Base-by-base conservation (phyloP, 805 yeast species). In the Nakazawaea anatomiae region DNA sequence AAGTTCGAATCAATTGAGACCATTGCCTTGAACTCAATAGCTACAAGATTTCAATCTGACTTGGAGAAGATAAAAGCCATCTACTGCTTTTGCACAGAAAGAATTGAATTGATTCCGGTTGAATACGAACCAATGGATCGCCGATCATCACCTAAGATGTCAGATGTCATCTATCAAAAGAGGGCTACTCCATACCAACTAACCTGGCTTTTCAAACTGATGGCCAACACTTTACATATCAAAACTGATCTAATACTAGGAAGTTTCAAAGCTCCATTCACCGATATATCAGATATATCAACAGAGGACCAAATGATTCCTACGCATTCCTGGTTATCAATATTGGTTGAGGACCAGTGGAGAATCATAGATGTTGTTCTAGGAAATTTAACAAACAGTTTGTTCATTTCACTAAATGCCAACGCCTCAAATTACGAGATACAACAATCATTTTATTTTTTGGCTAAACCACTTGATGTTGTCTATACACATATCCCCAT, bases 251-350 rank as follows among this genome's bases (percentile, higher is more conserved):
- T 89, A 1, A 82, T 94, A 2, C 70, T 82, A 29, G 99, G 99
- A 4, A 87, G 87, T 60, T 75, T 91, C 69, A 89, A 91, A 62
- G 79, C 83, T 29, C 96, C 96, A 7, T 82, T 82, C 54, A 83
- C 76, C 49, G 53, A 50, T 31, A 43, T 57, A 2, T 57, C 57
- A 9, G 65, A 65, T n/a, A 52, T 59, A 1, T 41, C 55, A 39
- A 18, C 55, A 0, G 70, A 70, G 52, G 76, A 73, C 52, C 74
- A 80, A 74, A 77, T 74, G 55, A 68, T 70, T n/a, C 64, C 83
- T 38, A 89, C 90, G 60, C 99, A 94, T 66, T 81, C 87, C 50
- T 94, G 99, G 99, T 75, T 89, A 50, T 82, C 96, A 1, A 82
- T 90, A 1, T 64, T 85, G 36, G 67, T 90, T 12, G 85, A 88